Evolutionary conservation across 2,329 filamentous ascomycete species (phyloP).

Genomic region (Aspergillus sp.): DNA sequence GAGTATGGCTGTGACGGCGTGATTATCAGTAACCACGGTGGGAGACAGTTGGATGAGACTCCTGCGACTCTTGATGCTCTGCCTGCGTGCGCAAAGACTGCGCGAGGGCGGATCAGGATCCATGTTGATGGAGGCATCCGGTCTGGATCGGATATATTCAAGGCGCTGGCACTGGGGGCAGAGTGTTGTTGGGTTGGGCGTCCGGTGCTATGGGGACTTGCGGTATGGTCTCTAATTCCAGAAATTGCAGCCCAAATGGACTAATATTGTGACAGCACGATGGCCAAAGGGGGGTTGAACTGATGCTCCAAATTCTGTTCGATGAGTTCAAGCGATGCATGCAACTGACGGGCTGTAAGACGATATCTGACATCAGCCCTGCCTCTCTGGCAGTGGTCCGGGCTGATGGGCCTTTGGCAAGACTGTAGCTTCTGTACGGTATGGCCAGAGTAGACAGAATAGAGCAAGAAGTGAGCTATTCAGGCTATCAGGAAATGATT

Average conservation of each 20-base stretch:
- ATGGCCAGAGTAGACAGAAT: too few species aligned
- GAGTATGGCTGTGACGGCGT: constrained; percentile 38
- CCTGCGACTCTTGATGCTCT: constrained; percentile 40
- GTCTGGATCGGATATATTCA: constrained; percentile 38
- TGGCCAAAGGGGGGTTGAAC: constrained; percentile 32
- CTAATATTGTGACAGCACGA: constrained; percentile 21
- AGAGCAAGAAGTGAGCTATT: too few species aligned
- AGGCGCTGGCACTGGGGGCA: constrained; percentile 37
- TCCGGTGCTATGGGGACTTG: constrained; percentile 35
- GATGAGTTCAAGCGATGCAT: constrained; percentile 33
- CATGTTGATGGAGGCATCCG: constrained; percentile 37
- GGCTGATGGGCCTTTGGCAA: constrained; percentile 22
- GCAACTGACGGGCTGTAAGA: constrained; percentile 29
- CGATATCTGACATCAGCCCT: constrained; percentile 25
- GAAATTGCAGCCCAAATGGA: constrained; percentile 7
- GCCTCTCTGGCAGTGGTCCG: constrained; percentile 21
- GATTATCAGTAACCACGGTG: constrained; percentile 41
- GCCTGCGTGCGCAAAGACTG: constrained; percentile 26
- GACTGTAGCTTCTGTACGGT: constrained; percentile 9
- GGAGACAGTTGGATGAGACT: constrained; percentile 38
- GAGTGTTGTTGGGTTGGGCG: constrained; percentile 34
- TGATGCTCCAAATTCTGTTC: constrained; percentile 32
- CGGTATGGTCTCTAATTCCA: constrained; percentile 22
- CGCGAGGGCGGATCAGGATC: constrained; percentile 31
- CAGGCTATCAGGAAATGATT: too few species aligned